Evolutionary conservation across 2,329 filamentous ascomycete genomes (phyloP).

Genomic region (Ascochyta pisi): DNA sequence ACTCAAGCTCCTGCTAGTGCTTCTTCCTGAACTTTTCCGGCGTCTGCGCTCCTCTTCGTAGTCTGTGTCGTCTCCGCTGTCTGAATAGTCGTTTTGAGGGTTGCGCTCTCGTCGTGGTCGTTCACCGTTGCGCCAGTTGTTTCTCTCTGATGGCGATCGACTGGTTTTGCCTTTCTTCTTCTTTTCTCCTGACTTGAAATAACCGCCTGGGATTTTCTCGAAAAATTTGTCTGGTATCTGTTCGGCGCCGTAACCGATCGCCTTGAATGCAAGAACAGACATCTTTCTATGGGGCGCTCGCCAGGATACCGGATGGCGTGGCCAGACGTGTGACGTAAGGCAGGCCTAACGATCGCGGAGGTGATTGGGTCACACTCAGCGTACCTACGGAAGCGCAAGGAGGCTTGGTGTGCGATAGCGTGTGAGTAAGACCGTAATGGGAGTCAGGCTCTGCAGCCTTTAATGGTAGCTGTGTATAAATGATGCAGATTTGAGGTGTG

Average conservation of each 20-base stretch:
- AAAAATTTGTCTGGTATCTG: conserved; percentile 49
- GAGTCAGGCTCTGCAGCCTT: conserved; percentile 13
- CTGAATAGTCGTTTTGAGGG: conserved; percentile 38
- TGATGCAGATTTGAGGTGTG: conserved; percentile 18
- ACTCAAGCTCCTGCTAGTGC: conserved; percentile 34
- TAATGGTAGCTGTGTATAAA: conserved; percentile 12
- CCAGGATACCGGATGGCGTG: conserved; percentile 33
- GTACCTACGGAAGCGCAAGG: conserved; percentile 23
- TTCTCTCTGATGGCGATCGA: conserved; percentile 25
- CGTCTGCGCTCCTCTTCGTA: conserved; percentile 39
- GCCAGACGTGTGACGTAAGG: conserved; percentile 42
- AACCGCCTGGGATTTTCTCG: conserved; percentile 48
- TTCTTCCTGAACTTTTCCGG: conserved; percentile 37
- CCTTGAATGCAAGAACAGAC: conserved; percentile 48
- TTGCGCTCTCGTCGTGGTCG: conserved; percentile 37
- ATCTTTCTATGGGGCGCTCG: conserved; percentile 33
- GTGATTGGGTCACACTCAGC: conserved; percentile 41
- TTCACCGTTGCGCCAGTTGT: conserved; percentile 23
- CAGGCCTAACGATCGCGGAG: conserved; percentile 22
- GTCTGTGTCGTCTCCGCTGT: conserved; percentile 40
- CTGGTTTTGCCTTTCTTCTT: conserved; percentile 34
- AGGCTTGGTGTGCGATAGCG: conserved; percentile 34
- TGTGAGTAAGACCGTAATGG: conserved; percentile 22
- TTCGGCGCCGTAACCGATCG: conserved; percentile 48
- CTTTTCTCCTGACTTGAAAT: conserved; percentile 43